Conservation (phyloP, 805 yeast species). For the Yamadazyma kitorensis region DNA sequence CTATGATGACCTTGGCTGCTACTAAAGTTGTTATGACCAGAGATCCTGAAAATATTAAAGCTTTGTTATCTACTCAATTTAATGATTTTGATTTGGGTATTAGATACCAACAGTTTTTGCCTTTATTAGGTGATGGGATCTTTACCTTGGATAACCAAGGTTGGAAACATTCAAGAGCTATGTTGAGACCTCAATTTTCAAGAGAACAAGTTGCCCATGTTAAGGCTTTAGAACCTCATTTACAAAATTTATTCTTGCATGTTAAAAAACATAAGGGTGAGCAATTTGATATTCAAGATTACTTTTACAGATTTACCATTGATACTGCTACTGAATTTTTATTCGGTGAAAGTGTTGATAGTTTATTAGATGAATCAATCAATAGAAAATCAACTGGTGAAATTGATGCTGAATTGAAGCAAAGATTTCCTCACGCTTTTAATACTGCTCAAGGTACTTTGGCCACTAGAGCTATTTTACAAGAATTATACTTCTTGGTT, state of each 20-base stretch:
- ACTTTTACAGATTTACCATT: slow-evolving; percentile 37
- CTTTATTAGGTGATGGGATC: slow-evolving; percentile 42
- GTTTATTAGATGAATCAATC: slow-evolving; percentile 26
- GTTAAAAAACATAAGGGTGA: slow-evolving; percentile 23
- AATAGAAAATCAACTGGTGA: slow-evolving; percentile 11
- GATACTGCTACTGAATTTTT: slow-evolving; percentile 42
- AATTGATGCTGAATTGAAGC: slow-evolving; percentile 27
- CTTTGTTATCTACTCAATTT: slow-evolving; percentile 41
- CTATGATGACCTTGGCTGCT: slow-evolving; percentile 18
- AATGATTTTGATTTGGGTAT: slow-evolving; percentile 38
- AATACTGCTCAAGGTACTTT: slow-evolving; percentile 30
- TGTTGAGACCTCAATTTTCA: slow-evolving; percentile 45
- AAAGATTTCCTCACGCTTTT: slow-evolving; percentile 33
- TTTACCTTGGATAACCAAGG: slow-evolving; percentile 42
- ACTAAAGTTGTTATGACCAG: slow-evolving; percentile 21
- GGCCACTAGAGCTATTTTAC: slow-evolving; percentile 25
- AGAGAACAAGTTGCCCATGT: slow-evolving; percentile 44
- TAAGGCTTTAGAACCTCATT: slow-evolving; percentile 36
- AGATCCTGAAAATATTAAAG: slow-evolving; percentile 43
- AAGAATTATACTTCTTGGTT: slow-evolving; percentile 23
- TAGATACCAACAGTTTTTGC: slow-evolving; percentile 35
- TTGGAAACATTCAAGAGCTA: slow-evolving; percentile 42
- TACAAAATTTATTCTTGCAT: slow-evolving; percentile 33
- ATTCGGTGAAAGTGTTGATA: slow-evolving; percentile 37
- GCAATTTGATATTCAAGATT: slow-evolving; percentile 35